Conservation (phyloP, 2,329 filamentous ascomycete species). For the Claviceps africana region DNA sequence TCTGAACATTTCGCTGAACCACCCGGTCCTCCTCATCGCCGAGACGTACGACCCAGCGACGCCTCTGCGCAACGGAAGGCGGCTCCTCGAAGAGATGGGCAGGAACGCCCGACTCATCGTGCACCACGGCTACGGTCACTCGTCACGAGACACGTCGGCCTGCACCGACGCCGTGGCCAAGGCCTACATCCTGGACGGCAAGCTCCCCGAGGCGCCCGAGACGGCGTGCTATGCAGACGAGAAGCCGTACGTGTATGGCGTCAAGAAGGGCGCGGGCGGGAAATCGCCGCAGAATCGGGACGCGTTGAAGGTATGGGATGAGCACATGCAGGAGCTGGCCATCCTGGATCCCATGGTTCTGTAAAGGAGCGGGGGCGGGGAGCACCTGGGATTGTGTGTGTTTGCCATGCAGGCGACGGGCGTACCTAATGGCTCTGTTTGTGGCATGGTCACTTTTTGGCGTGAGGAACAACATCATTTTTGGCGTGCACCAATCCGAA, state of each 20-base stretch:
- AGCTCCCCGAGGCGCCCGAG: constrained; percentile 26
- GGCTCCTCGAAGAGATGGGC: constrained; percentile 31
- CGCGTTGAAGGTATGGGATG: constrained; percentile 8
- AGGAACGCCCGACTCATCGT: constrained; percentile 31
- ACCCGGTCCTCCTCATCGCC: constrained; percentile 32
- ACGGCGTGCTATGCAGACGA: constrained; percentile 32
- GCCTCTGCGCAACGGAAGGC: constrained; percentile 31
- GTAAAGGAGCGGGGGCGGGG: too few relatives aligned
- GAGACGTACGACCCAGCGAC: constrained; percentile 37
- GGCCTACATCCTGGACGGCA: constrained; percentile 26
- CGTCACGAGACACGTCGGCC: constrained; percentile 28
- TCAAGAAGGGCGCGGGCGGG: constrained; percentile 7
- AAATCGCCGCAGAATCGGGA: not conserved
- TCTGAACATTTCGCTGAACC: constrained; percentile 27
- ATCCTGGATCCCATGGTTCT: constrained; percentile 6
- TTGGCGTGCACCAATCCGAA: too few relatives aligned
- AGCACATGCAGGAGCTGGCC: constrained; percentile 10
- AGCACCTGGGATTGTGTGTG: not conserved
- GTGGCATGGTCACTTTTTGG: too few relatives aligned
- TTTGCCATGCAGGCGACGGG: too few relatives aligned
- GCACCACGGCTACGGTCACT: constrained; percentile 37
- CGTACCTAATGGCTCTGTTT: too few relatives aligned
- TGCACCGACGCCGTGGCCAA: constrained; percentile 30
- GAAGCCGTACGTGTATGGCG: constrained; percentile 32
- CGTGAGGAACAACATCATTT: too few relatives aligned